A percentile compares a stretch with the other conserved stretches of the same genome.
Evolutionary conservation across 805 yeast genomes (phyloP).

Genomic region (Candida nemodendra): DNA sequence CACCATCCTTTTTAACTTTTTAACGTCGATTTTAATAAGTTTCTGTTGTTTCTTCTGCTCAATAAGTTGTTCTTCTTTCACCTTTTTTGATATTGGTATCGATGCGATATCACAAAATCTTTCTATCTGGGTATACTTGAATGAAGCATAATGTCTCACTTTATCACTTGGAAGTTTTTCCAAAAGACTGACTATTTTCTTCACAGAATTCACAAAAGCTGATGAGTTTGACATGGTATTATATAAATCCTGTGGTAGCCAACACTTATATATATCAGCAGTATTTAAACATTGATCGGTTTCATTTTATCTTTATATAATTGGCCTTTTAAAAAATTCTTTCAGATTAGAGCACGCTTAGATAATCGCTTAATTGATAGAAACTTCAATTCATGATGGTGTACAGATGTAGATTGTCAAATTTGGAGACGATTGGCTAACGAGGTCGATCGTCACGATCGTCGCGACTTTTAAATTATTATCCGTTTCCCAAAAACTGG

Average conservation of each 20-base stretch:
- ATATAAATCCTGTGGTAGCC: neutral
- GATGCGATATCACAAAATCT: slow-evolving; percentile 55
- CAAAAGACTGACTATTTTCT: slow-evolving; percentile 54
- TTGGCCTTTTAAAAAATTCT: no score
- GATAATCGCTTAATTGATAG: no score
- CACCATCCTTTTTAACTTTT: slow-evolving; percentile 39
- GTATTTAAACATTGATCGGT: no score
- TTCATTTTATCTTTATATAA: no score
- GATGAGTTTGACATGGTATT: slow-evolving; percentile 6
- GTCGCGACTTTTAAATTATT: no score
- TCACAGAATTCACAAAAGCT: slow-evolving; percentile 33
- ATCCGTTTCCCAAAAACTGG: no score
- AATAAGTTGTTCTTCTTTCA: slow-evolving; percentile 32
- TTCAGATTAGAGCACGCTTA: no score
- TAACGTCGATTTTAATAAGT: slow-evolving; percentile 33
- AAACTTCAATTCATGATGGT: no score
- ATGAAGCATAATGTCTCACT: slow-evolving; percentile 65
- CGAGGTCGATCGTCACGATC: no score
- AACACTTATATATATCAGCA: neutral
- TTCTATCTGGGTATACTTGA: slow-evolving; percentile 63
- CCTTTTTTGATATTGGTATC: slow-evolving; percentile 37
- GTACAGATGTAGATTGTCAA: no score
- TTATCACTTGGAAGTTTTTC: slow-evolving; percentile 69
- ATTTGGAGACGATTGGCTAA: no score
- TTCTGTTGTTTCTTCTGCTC: slow-evolving; percentile 37